These are phyloP conservation scores for Pseudoscleropodium purum DNA, from an alignment of 225 moss, liverwort and hornwort genomes.

Conservation along the genomic window DNA sequence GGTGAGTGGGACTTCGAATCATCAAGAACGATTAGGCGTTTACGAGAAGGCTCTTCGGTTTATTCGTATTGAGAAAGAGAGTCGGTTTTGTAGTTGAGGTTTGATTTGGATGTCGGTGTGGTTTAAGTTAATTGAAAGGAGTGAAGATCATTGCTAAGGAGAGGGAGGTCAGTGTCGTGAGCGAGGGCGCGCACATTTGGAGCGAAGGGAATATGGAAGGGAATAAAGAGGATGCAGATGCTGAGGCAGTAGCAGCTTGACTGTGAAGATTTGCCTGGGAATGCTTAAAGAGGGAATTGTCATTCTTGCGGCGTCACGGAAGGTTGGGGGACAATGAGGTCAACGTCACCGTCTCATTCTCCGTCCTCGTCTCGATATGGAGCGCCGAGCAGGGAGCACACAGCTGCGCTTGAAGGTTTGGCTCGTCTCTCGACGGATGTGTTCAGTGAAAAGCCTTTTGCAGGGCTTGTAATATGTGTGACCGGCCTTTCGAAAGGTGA, in stretches of 20 bases:
- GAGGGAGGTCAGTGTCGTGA: background rate
- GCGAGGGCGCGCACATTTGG: background rate
- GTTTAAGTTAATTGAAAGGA: background rate
- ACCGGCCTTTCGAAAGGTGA: constrained; percentile 64
- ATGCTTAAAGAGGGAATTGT: background rate
- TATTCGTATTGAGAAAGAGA: background rate
- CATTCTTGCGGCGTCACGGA: background rate
- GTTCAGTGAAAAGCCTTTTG: constrained; percentile 32
- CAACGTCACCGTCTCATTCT: constrained; percentile 41
- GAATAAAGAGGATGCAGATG: constrained; percentile 23
- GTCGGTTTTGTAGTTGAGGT: background rate
- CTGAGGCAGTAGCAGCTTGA: background rate
- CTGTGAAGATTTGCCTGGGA: background rate
- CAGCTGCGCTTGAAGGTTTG: constrained; percentile 31
- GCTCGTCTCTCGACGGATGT: constrained; percentile 38
- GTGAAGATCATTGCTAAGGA: background rate
- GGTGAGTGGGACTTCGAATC: background rate
- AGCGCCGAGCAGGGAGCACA: constrained; percentile 24
- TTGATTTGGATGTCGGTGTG: background rate
- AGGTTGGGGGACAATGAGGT: constrained; percentile 27
- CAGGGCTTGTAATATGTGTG: constrained; percentile 44
- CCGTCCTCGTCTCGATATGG: constrained; percentile 36
- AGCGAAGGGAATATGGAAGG: constrained; percentile 14
- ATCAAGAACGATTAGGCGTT: background rate
- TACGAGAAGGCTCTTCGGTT: background rate